These are phyloP conservation scores for Paramecium caudatum DNA, from an alignment of 73 alveolate species.

Conservation along the genomic window DNA sequence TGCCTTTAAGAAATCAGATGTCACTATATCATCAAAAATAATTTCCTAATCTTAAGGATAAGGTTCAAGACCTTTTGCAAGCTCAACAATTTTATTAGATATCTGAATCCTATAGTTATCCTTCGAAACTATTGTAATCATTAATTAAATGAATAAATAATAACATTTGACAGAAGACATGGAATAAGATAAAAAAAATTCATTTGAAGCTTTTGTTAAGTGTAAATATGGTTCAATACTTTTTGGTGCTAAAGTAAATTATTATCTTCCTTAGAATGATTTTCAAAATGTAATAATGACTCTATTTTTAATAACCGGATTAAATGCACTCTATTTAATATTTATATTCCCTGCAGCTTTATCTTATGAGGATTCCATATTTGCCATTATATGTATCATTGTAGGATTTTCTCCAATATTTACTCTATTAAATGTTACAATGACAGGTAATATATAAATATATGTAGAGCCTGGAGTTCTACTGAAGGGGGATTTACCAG, in stretches of 20 bases:
- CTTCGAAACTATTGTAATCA: slow-evolving; percentile 22
- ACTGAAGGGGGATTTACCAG: slow-evolving; percentile 37
- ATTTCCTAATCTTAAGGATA: background rate
- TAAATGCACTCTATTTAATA: background rate
- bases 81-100: background rate
- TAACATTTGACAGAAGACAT: background rate
- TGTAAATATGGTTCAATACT: slow-evolving; percentile 8
- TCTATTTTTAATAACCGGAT: background rate
- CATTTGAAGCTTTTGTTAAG: slow-evolving; percentile 32
- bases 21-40: slow-evolving; percentile 6
- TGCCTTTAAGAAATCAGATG: slow-evolving; percentile 2
- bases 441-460: slow-evolving; percentile 29
- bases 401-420: background rate
- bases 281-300: background rate
- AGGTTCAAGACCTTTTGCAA: slow-evolving; percentile 20
- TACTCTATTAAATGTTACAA: slow-evolving; percentile 44
- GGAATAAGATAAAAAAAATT: background rate
- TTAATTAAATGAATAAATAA: background rate
- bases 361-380: background rate
- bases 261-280: background rate
- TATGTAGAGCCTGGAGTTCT: slow-evolving; percentile 42
- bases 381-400: background rate
- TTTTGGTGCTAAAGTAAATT: slow-evolving; percentile 8
- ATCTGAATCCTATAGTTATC: background rate
- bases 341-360: slow-evolving; percentile 44